Evolutionary conservation across 2,329 filamentous ascomycete genomes (phyloP), one percentile per base, ranked within the genome.

Genomic region (Madurella fahalii): DNA sequence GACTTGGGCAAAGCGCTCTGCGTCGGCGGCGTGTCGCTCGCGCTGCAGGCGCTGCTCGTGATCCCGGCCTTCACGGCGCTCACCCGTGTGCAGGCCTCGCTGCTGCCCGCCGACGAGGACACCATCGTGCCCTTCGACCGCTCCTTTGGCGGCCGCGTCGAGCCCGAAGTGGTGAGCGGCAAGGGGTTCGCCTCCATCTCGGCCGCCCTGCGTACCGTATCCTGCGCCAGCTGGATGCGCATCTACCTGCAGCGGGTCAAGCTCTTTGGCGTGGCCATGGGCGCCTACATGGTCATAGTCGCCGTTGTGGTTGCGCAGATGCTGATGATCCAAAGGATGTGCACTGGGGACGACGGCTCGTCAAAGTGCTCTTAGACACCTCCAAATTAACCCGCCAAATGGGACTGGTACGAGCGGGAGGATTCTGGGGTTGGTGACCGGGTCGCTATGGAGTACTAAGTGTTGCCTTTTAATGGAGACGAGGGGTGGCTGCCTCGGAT

Each of bases 61-160:
- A 79, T 96, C 53, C 92, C 93, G 16, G 82, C 89, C 40, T 80
- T 82, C 56, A 87, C 93, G 32, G 82, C 89, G 18, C 82, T 95
- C 56, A 79, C 87, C 61, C 90, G 93, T 59, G 85, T 96, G 37
- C 90, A 95, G 69, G 91, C 92, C 7, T 93, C 89, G 47, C 84
- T 96, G 63, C 83, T 97, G 2, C 83, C 90, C 0, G 86, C 90
- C 56, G 85, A 89, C 16, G 81, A 91, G 61, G 87, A 95, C 72
- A 84, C 89, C 25, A 88, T 96, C 60, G 85, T 97, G 37, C 86
- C 90, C 32, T 96, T 97, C 65, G 93, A 97, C 76, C 88, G 91
- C 61, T 86, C 86, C 31, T 95, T 95, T 66, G 83, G 81, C 59
- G 89, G 89, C 63, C 87, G 85, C 67, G 82, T 93, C 30, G 82